These are phyloP conservation scores for Yamadazyma jaroonii DNA, from an alignment of 1,139 yeast species.

Conservation along the genomic window DNA sequence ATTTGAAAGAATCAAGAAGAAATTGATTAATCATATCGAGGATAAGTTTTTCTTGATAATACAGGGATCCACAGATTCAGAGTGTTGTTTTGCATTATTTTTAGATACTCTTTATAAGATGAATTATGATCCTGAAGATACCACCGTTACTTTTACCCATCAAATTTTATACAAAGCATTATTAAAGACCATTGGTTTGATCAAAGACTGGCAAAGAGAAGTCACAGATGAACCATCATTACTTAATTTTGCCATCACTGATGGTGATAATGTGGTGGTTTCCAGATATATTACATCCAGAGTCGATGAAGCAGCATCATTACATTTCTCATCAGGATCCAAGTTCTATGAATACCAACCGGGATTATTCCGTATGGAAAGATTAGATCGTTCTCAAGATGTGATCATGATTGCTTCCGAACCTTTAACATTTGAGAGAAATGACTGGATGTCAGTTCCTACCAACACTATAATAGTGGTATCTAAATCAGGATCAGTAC, in stretches of 20 bases:
- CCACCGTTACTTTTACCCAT: conserved; percentile 42
- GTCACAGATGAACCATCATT: conserved; percentile 71
- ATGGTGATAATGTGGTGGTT: conserved; percentile 85
- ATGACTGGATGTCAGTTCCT: conserved; percentile 97
- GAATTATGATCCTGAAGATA: conserved; percentile 67
- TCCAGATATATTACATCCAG: conserved; percentile 85
- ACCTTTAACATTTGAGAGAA: conserved; percentile 92
- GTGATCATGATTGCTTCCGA: conserved; percentile 96
- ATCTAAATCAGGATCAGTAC: conserved; percentile 72
- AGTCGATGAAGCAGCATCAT: conserved; percentile 93
- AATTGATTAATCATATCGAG: conserved; percentile 64
- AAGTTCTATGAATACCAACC: conserved; percentile 87
- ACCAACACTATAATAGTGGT: conserved; percentile 86
- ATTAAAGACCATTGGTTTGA: conserved; percentile 65
- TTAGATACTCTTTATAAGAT: conserved; percentile 71
- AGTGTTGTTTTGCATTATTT: conserved; percentile 88
- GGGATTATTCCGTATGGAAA: conserved; percentile 89
- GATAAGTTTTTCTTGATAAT: conserved; percentile 77
- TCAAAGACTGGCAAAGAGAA: conserved; percentile 63
- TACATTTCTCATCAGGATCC: conserved; percentile 93
- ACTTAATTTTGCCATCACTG: conserved; percentile 91
- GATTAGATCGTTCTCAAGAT: conserved; percentile 88
- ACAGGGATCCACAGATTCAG: conserved; percentile 95
- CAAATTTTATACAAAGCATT: conserved; percentile 64
- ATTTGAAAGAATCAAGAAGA: conserved; percentile 71